Evolutionary conservation across 1,284 basidiomycete species (phyloP).

Genomic region (Xanthoconium separans): DNA sequence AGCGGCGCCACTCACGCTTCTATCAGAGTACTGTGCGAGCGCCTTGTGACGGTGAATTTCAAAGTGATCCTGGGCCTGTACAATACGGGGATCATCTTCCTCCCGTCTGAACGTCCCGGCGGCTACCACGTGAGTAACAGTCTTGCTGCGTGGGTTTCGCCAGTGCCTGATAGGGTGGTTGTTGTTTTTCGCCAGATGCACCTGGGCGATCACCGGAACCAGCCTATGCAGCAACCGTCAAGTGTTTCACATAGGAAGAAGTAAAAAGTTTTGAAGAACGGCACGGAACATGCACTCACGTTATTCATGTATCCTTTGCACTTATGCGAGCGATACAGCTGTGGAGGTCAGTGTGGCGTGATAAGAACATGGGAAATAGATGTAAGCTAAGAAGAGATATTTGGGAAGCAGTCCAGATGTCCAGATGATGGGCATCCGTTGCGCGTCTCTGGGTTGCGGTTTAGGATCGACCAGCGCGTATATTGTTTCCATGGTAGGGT

Average conservation of each 20-base stretch:
- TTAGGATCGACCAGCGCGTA: slow-evolving; percentile 46
- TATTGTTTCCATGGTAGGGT: neutral
- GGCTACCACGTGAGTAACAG: slow-evolving; percentile 43
- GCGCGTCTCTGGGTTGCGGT: slow-evolving; percentile 53
- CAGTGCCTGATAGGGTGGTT: neutral
- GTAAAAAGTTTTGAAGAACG: slow-evolving; percentile 40
- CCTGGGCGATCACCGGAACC: slow-evolving; percentile 40
- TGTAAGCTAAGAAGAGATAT: slow-evolving; percentile 37
- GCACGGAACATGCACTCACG: slow-evolving; percentile 30
- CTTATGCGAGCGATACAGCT: slow-evolving; percentile 1
- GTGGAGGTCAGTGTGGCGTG: slow-evolving; percentile 33
- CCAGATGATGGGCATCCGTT: slow-evolving; percentile 43
- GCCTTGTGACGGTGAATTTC: slow-evolving; percentile 47
- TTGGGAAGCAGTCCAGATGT: neutral
- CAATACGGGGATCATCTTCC: slow-evolving; percentile 42
- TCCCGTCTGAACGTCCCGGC: slow-evolving; percentile 42
- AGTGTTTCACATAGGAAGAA: too few species aligned
- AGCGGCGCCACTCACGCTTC: neutral
- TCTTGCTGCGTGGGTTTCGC: neutral
- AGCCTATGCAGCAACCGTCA: slow-evolving; percentile 43
- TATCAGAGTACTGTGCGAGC: slow-evolving; percentile 39
- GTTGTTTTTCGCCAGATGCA: too few species aligned
- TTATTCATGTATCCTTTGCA: too few species aligned
- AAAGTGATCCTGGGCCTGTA: slow-evolving; percentile 43
- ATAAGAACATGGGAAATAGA: slow-evolving; percentile 30